Evolutionary conservation across 2,329 filamentous ascomycete species (phyloP).

Genomic region (Thielaviopsis musarum): DNA sequence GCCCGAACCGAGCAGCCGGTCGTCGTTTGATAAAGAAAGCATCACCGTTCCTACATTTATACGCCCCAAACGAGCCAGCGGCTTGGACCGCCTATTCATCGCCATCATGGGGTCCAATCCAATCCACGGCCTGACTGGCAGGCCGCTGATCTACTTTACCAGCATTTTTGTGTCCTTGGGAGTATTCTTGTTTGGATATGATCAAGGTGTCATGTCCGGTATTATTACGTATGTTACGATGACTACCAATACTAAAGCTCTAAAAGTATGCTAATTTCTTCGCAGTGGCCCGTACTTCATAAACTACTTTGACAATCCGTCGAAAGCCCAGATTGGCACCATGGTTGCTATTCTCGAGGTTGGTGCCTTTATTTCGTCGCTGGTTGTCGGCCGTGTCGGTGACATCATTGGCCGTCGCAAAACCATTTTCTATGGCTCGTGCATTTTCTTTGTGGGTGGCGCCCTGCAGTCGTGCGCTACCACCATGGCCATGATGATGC

Average conservation of each 20-base stretch:
- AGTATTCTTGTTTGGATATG: conserved; percentile 79
- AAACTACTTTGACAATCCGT: conserved; percentile 82
- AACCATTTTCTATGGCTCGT: conserved; percentile 86
- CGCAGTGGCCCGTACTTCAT: conserved; percentile 69
- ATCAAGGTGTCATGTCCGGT: conserved; percentile 76
- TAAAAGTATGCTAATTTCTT: neutral
- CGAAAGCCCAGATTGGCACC: conserved; percentile 74
- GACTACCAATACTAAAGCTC: conserved; percentile 13
- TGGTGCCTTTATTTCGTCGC: conserved; percentile 78
- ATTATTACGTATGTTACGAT: conserved; percentile 41
- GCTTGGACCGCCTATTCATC: conserved; percentile 54
- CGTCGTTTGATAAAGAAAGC: conserved; percentile 49
- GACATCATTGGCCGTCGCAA: conserved; percentile 78
- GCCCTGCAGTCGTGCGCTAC: conserved; percentile 67
- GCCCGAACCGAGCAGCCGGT: neutral
- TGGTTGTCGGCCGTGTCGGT: conserved; percentile 73
- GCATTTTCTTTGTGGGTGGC: conserved; percentile 73
- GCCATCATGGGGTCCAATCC: conserved; percentile 70
- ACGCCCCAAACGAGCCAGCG: conserved; percentile 42
- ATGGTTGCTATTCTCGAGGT: conserved; percentile 97
- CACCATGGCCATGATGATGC: conserved; percentile 78
- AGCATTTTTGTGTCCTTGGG: conserved; percentile 79
- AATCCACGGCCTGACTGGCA: conserved; percentile 86
- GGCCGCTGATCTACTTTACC: conserved; percentile 91
- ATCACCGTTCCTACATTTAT: conserved; percentile 60